Evolutionary conservation across 176 grass and related monocot species (phyloP).

Genomic region (Coix lacrymajobi): DNA sequence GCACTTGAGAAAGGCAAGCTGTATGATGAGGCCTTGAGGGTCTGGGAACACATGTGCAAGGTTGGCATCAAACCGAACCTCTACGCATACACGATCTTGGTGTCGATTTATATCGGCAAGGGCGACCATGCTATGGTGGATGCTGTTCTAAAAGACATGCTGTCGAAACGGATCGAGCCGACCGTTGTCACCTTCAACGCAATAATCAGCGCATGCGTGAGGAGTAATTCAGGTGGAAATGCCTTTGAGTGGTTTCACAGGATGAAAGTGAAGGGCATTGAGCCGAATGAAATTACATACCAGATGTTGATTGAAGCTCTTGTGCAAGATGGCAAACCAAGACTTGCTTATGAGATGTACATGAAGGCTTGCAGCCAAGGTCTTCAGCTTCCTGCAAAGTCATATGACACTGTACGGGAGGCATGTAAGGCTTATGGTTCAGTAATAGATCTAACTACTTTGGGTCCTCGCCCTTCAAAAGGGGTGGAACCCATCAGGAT

Average conservation of each 20-base stretch:
- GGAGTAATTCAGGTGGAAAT: constrained; percentile 25
- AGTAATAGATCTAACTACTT: constrained; percentile 35
- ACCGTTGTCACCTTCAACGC: constrained; percentile 90
- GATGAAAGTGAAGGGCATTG: constrained; percentile 59
- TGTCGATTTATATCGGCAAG: constrained; percentile 62
- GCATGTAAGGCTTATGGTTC: constrained; percentile 43
- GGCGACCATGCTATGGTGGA: constrained; percentile 59
- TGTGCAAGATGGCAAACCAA: constrained; percentile 63
- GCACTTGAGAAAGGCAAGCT: constrained; percentile 72
- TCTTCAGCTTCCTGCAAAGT: constrained; percentile 54
- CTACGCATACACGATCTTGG: constrained; percentile 76
- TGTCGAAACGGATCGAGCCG: constrained; percentile 44
- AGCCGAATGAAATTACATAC: constrained; percentile 77
- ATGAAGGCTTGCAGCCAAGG: constrained; percentile 50
- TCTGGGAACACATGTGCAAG: constrained; percentile 86
- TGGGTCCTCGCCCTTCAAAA: constrained; percentile 42
- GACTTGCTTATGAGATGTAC: constrained; percentile 85
- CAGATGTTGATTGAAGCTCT: constrained; percentile 73
- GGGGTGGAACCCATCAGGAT: constrained; percentile 19
- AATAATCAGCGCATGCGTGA: constrained; percentile 67
- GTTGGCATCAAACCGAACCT: constrained; percentile 70
- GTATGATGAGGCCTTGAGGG: constrained; percentile 63
- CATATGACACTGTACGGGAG: constrained; percentile 57
- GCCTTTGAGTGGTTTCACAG: constrained; percentile 88
- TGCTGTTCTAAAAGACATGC: constrained; percentile 58